Base-by-base conservation (phyloP, 2,329 filamentous ascomycete species). In the Calonectria hawksworthii region DNA sequence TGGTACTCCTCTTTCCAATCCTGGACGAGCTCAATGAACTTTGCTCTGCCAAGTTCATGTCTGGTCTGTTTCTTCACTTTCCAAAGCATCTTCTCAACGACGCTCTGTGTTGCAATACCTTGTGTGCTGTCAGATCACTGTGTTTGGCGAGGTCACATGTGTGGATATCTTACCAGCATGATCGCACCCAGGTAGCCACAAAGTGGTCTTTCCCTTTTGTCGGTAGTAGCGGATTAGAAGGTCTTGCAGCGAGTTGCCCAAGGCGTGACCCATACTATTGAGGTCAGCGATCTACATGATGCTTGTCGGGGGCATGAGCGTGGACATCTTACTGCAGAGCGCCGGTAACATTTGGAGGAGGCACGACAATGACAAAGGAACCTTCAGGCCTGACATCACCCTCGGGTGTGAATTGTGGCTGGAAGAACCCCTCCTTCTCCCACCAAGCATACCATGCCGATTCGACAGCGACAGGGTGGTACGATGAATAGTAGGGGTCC, bases 61-160 rank as follows among this genome's bases (percentile, higher is more conserved):
- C 97, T 91, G 4, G 96, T 98, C 89, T 98, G 96, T 83, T 94
- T 90, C 84, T 98, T 91, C 73, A 91, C 91, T 85, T 94, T 94
- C 93, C 94, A 98, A 28, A 99, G 90, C 94, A 98, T 98, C 85
- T 98, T 99, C 88, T 99, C 97, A 68, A 99, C 96, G 68, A 99
- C 97, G 78, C 91, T 95, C 86, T 99, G 97, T 6, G 97, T 99
- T 3, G 95, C 95, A 79, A 99, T 98, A 87, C 56, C 56, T 63
- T 16, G 14, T 9, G 23, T 7, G 8, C 8, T 28, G 16, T 63
- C n/a, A 63, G 23, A 41, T 41, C 14, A 63, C 13, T n/a, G 36
- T n/a, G 5, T 11, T 36, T n/a, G n/a, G 56, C 14, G 14, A 41
- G 23, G 13, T 26, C 9, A 18, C 18, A 26, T 21, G 1, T 11